These are phyloP conservation scores for Fusarium nurragi DNA, from an alignment of 2,329 filamentous ascomycete genomes.

Conservation along the genomic window DNA sequence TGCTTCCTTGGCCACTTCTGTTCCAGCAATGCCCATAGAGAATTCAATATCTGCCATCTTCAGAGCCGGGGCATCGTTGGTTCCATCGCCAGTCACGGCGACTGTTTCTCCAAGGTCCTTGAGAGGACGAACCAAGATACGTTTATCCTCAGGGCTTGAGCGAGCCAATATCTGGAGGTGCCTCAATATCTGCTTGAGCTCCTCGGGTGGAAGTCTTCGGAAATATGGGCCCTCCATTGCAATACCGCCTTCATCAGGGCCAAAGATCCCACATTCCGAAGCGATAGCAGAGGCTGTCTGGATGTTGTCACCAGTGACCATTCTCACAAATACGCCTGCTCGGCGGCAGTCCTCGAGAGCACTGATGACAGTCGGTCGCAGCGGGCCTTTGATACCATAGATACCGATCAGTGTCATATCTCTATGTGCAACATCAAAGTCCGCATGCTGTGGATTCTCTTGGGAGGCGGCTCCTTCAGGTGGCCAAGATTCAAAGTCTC, in stretches of 20 bases:
- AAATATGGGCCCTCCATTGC: slow-evolving; percentile 67
- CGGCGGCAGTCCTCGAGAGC: slow-evolving; percentile 71
- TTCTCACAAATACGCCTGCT: slow-evolving; percentile 73
- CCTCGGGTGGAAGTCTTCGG: slow-evolving; percentile 63
- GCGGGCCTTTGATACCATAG: slow-evolving; percentile 74
- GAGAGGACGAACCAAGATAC: slow-evolving; percentile 67
- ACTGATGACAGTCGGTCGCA: slow-evolving; percentile 69
- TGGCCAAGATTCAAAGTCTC: slow-evolving; percentile 77
- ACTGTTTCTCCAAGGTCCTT: slow-evolving; percentile 70
- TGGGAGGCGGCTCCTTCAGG: slow-evolving; percentile 71
- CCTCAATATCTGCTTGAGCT: slow-evolving; percentile 64
- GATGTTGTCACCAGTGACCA: slow-evolving; percentile 65
- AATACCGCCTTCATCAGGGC: slow-evolving; percentile 69
- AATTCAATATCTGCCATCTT: slow-evolving; percentile 71
- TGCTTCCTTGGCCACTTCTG: slow-evolving; percentile 70
- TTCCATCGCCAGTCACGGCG: slow-evolving; percentile 69
- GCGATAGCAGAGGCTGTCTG: slow-evolving; percentile 58
- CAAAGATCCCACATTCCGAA: slow-evolving; percentile 54
- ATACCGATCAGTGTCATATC: slow-evolving; percentile 55
- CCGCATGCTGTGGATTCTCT: slow-evolving; percentile 61
- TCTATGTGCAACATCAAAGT: slow-evolving; percentile 63
- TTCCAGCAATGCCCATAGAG: slow-evolving; percentile 72
- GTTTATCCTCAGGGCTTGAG: slow-evolving; percentile 73
- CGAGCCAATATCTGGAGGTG: slow-evolving; percentile 71
- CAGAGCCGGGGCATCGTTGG: slow-evolving; percentile 68